Evolutionary conservation across 2,329 filamentous ascomycete species (phyloP).

Genomic region (Ascochyta koolunga): DNA sequence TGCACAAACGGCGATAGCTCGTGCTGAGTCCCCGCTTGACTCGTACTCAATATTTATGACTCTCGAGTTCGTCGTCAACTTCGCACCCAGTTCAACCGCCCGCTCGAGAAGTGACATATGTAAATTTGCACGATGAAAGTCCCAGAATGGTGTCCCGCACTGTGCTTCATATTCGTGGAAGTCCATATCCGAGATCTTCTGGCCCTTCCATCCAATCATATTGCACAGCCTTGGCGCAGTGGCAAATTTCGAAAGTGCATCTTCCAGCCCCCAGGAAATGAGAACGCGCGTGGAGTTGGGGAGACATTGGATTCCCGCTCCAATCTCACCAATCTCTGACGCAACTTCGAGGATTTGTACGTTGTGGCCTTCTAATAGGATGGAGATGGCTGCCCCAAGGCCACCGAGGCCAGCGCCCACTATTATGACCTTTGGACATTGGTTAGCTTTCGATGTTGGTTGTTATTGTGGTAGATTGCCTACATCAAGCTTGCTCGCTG

Average conservation of each 20-base stretch:
- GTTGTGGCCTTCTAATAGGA: conserved; percentile 54
- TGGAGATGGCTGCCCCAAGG: conserved; percentile 57
- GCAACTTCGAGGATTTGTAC: conserved; percentile 59
- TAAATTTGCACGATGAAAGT: conserved; percentile 62
- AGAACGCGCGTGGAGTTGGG: conserved; percentile 57
- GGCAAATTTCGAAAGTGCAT: conserved; percentile 51
- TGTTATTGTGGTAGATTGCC: background rate
- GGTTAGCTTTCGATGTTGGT: background rate
- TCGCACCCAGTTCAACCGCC: conserved; percentile 56
- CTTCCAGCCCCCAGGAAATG: conserved; percentile 57
- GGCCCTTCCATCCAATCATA: conserved; percentile 61
- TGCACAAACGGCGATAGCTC: conserved; percentile 50
- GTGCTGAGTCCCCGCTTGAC: conserved; percentile 26
- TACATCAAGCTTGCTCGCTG: conserved; percentile 37
- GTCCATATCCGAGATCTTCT: conserved; percentile 56
- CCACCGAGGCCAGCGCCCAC: conserved; percentile 64
- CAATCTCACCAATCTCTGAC: conserved; percentile 55
- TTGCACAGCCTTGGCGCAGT: conserved; percentile 53
- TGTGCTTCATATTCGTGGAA: conserved; percentile 50
- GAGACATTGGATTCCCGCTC: conserved; percentile 60
- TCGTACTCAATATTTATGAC: conserved; percentile 52
- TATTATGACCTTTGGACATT: conserved; percentile 50
- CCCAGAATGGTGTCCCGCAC: conserved; percentile 56
- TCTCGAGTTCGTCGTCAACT: conserved; percentile 53
- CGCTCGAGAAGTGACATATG: conserved; percentile 56